Evolutionary conservation across 2,329 filamentous ascomycete genomes (phyloP), one percentile per base, ranked within the genome.

Genomic region (Chaetomium olivaceum): DNA sequence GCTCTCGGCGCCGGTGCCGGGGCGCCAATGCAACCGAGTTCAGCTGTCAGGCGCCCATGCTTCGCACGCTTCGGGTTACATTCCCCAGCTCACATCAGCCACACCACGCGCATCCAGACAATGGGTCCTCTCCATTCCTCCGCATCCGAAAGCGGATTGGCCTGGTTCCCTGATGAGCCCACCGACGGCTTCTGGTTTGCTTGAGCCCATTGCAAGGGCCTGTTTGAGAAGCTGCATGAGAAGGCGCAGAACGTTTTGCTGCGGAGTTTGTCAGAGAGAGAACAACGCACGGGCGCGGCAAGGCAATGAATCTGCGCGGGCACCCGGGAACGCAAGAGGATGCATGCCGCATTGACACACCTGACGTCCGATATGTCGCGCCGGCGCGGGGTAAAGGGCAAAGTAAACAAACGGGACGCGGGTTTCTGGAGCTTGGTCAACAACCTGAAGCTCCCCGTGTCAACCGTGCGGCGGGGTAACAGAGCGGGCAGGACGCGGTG

Each of bases 321-420:
- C 52, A 58, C n/a, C 31, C 56, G 56, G 14, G 19, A 27, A 27
- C 56, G 50, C 54, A 39, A 48, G 36, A 58, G 31, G 31, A 57
- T 50, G 52, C 39, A 58, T 46, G 29, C 48, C 43, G 54, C 61
- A 63, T 51, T n/a, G 54, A 51, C 54, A 39, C 54, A 56, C 36
- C 27, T 31, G 19, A 55, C 51, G 19, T n/a, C 19, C 48, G 50
- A 31, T 27, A 19, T 36, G 58, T 52, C 9, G 57, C n/a, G 57
- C 19, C 23, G 58, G 39, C 52, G 66, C 65, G 63, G 62, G 60
- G 63, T 61, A 68, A 43, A 68, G 65, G 51, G 50, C 50, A 68
- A 55, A 69, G 69, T 69, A 70, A 72, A 71, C 65, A 71, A 70
- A 64, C 31, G 52, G 59, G 21, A 63, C 63, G 58, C 50, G 60